Evolutionary conservation across 139 green algal genomes (phyloP).

Genomic region (Bryopsis sp.): DNA sequence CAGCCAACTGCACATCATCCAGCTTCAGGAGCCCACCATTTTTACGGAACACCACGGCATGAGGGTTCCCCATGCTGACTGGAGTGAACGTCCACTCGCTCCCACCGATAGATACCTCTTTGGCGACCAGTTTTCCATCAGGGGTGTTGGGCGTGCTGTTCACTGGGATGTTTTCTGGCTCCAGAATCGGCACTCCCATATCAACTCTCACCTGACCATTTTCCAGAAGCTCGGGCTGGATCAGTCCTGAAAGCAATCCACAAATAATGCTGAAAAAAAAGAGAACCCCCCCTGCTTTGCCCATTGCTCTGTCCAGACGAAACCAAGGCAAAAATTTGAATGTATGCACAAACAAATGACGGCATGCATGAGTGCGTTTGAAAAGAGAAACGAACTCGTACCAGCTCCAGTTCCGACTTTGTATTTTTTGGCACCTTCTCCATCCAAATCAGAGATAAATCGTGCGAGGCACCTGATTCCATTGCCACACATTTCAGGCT

Average conservation of each 20-base stretch:
- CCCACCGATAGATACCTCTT: conserved; percentile 63
- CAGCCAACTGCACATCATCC: conserved; percentile 24
- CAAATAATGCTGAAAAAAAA: too few species aligned
- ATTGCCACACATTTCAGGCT: conserved; percentile 99
- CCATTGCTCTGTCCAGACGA: too few species aligned
- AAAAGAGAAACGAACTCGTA: too few species aligned
- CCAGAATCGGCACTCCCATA: conserved; percentile 89
- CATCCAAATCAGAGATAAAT: conserved; percentile 80
- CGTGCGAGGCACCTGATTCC: conserved; percentile 92
- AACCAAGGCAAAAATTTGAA: too few species aligned
- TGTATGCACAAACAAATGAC: neutral
- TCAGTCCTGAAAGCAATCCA: conserved; percentile 54
- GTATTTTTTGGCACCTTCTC: conserved; percentile 44
- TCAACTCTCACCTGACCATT: conserved; percentile 94
- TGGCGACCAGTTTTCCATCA: conserved; percentile 54
- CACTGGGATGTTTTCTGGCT: conserved; percentile 65
- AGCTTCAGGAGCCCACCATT: conserved; percentile 58
- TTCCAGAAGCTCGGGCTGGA: conserved; percentile 73
- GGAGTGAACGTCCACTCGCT: conserved; percentile 68
- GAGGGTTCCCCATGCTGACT: conserved; percentile 97
- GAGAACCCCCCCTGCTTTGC: too few species aligned
- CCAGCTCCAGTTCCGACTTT: conserved; percentile 84
- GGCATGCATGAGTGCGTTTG: too few species aligned
- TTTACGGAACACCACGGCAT: conserved; percentile 74
- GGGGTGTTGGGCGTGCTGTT: conserved; percentile 54